phyloP scores from a whole-genome alignment of 352 stramenopile genomes.

The Globisporangium lucens region DNA sequence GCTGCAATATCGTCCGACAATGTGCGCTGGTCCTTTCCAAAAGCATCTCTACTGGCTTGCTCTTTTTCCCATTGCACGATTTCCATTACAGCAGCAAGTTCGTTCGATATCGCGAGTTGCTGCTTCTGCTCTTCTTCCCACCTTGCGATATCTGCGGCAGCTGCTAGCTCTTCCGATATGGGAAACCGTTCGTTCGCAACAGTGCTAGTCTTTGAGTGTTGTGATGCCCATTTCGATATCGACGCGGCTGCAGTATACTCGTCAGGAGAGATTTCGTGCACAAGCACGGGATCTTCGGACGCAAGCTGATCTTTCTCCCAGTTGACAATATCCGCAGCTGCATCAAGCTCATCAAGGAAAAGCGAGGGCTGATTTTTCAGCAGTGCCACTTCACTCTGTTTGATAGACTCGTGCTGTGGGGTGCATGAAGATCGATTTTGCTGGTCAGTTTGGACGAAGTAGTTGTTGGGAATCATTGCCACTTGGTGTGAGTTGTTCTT shows the following conservation, averaged over 20 bases:
- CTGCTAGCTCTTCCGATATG: constrained; percentile 34
- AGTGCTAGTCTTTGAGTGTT: not conserved
- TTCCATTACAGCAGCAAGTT: constrained; percentile 14
- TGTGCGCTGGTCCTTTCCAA: not conserved
- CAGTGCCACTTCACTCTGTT: not conserved
- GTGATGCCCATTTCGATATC: not conserved
- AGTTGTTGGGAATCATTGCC: not conserved
- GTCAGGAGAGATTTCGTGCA: constrained; percentile 17
- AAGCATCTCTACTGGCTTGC: not conserved
- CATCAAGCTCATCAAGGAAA: constrained; percentile 24
- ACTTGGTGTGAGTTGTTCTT: not conserved
- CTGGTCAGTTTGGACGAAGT: not conserved
- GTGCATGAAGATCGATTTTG: not conserved
- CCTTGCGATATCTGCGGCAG: constrained; percentile 39
- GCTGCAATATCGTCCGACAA: constrained; percentile 39
- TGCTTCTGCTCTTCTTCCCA: constrained; percentile 41
- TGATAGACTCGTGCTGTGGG: constrained; percentile 10
- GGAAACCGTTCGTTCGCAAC: not conserved
- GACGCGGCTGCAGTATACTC: not conserved
- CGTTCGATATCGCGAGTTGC: constrained; percentile 12
- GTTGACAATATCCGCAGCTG: constrained; percentile 18
- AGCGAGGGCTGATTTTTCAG: constrained; percentile 3
- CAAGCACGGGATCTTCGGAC: constrained; percentile 2
- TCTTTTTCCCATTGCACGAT: constrained; percentile 19
- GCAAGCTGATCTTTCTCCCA: constrained; percentile 22